Evolutionary conservation across 106 monocot species (phyloP).

Genomic region (Agapanthus africanus): DNA sequence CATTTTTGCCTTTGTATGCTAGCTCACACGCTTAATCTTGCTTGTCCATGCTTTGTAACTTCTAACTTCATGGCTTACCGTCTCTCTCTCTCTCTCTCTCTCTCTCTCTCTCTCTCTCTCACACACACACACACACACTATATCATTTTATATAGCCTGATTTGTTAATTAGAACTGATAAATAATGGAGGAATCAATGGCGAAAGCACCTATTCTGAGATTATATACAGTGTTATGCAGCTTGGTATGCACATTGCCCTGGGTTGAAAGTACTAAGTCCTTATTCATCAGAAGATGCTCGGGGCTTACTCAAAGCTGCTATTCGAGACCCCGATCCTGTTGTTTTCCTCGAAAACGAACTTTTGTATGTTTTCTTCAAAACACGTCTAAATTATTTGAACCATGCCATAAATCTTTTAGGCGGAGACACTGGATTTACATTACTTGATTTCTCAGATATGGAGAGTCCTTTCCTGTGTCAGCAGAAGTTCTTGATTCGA

Average conservation of each 20-base stretch:
- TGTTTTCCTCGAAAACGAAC: slow-evolving; percentile 92
- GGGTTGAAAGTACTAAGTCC: slow-evolving; percentile 83
- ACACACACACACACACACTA: neutral
- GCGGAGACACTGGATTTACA: neutral
- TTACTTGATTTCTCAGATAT: slow-evolving; percentile 44
- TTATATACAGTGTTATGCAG: slow-evolving; percentile 77
- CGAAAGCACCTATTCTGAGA: neutral
- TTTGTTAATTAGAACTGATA: neutral
- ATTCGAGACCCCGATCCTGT: slow-evolving; percentile 96
- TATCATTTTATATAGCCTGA: neutral
- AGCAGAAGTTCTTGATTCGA: slow-evolving; percentile 91
- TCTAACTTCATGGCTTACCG: neutral
- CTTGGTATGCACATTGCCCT: slow-evolving; percentile 88
- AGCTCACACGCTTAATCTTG: too few relatives aligned
- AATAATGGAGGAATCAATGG: too few relatives aligned
- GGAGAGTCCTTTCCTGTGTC: slow-evolving; percentile 93
- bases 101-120: too few relatives aligned
- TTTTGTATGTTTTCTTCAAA: slow-evolving; percentile 48
- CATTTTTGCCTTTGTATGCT: neutral
- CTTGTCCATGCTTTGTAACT: neutral
- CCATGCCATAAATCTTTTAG: neutral
- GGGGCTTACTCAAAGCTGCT: slow-evolving; percentile 92
- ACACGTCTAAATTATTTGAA: neutral
- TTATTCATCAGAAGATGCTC: slow-evolving; percentile 91
- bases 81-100: too few relatives aligned